These are phyloP conservation scores for Penicillium sp. DNA, from an alignment of 2,329 filamentous ascomycete genomes.

Conservation along the genomic window DNA sequence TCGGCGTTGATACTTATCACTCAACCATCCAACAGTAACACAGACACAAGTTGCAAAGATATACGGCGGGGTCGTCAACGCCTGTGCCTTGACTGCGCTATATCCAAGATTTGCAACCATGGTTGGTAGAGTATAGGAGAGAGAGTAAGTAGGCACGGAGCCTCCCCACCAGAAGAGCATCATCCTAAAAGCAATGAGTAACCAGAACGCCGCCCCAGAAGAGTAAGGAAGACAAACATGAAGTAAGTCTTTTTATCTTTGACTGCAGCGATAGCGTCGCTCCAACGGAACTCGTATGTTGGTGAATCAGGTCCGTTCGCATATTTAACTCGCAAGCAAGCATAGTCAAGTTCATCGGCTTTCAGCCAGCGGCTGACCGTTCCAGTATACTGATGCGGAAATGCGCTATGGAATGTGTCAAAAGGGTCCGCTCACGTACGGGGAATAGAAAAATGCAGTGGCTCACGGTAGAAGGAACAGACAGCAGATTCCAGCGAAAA, in stretches of 20 bases:
- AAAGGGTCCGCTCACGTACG: conserved; percentile 1
- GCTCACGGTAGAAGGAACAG: conserved; percentile 51
- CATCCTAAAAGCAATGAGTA: conserved; percentile 9
- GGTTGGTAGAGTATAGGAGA: conserved; percentile 29
- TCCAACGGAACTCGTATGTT: conserved; percentile 2
- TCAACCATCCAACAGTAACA: background rate
- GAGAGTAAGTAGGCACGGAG: conserved; percentile 22
- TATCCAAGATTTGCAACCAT: conserved; percentile 43
- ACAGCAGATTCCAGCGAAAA: conserved; percentile 50
- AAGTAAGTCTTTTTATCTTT: background rate
- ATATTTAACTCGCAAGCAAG: background rate
- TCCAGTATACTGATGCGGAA: conserved; percentile 35
- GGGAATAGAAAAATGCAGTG: conserved; percentile 17
- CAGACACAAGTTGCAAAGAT: background rate
- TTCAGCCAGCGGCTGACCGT: conserved; percentile 34
- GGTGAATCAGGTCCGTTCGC: conserved; percentile 1
- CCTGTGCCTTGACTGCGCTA: conserved; percentile 44
- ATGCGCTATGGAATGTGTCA: background rate
- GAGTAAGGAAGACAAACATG: conserved; percentile 5
- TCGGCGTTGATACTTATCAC: background rate
- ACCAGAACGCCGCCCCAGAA: conserved; percentile 19
- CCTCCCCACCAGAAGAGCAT: conserved; percentile 24
- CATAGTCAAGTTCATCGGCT: conserved; percentile 38
- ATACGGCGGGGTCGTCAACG: conserved; percentile 20
- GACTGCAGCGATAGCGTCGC: background rate